Base-by-base conservation (phyloP, 169 alveolate species). In the Babesia microti region DNA sequence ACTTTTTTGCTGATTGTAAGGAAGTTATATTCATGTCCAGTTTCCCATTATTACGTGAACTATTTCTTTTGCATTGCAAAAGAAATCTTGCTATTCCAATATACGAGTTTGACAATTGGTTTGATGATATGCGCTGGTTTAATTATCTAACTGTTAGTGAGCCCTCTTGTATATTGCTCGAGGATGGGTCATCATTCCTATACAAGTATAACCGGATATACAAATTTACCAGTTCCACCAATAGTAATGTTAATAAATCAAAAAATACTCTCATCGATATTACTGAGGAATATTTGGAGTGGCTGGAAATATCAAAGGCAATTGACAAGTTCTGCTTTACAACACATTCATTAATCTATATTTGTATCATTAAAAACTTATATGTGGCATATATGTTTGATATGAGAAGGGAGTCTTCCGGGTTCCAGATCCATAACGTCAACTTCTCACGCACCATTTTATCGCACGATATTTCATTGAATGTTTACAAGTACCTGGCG, bases 111-210 rank as follows among this genome's bases (percentile, higher is more conserved):
- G 56, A 60, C 22, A 68, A 75, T 24, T 75, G 85, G 85, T 60
- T 53, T 28, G 52, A 43, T 39, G 85, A 75, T 22, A 7, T 27
- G 7, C 47, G 51, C 15, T 75, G 71, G 67, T 33, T 58, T 23
- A 22, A 45, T 17, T 69, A 68, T 41, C 19, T 75, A 11, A 42
- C 45, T 23, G 51, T 63, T 34, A 63, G 58, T 27, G 75, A 75
- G 34, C 85, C 85, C 4, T 28, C 78, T 17, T 75, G 72, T 51
- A 61, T 75, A 47, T 29, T 75, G 47, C 55, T 75, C 14, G 85
- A 75, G 21, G 85, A 75, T 14, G 78, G 85, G 26, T 75, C 85
- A 11, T 75, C 85, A 29, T 75, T 75, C 52, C 51, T 65, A 14
- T 75, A 75, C 61, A 37, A 56, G 33, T 50, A 60, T 45, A 48